Conservation (phyloP, 2,329 filamentous ascomycete genomes). For the Calonectria pseudoreteaudii region DNA sequence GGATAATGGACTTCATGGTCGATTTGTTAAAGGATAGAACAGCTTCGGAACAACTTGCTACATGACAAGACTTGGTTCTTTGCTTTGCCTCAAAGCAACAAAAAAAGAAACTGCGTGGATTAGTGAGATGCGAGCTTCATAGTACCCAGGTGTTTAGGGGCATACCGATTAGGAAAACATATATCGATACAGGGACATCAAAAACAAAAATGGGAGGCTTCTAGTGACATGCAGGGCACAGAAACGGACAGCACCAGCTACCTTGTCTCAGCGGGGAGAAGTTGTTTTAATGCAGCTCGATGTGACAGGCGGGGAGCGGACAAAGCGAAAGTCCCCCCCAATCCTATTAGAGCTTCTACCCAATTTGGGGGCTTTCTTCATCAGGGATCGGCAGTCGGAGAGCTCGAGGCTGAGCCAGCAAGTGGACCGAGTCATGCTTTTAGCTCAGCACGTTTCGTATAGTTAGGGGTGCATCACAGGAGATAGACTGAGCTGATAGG, state of each 20-base stretch:
- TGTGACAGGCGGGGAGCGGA: neutral
- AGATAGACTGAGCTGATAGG: neutral
- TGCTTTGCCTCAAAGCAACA: neutral
- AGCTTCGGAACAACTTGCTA: neutral
- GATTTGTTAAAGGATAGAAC: neutral
- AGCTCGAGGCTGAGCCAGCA: slow-evolving; percentile 19
- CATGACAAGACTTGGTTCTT: neutral
- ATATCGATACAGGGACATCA: neutral
- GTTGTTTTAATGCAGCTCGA: slow-evolving; percentile 3
- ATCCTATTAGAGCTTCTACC: slow-evolving; percentile 6
- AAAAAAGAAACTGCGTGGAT: neutral
- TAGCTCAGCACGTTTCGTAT: slow-evolving; percentile 24
- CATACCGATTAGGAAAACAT: slow-evolving; percentile 1
- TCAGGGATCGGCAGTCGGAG: slow-evolving; percentile 14
- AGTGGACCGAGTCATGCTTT: slow-evolving; percentile 22
- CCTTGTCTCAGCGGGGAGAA: neutral
- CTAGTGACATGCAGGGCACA: neutral
- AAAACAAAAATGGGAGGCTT: neutral
- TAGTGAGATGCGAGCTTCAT: neutral
- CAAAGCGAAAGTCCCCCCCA: neutral
- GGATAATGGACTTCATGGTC: slow-evolving; percentile 9
- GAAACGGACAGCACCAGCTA: neutral
- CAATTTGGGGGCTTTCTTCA: slow-evolving; percentile 12
- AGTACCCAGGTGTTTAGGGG: neutral
- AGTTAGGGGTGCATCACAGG: neutral